These are phyloP conservation scores for Rhodocollybia butyracea DNA, from an alignment of 768 basidiomycete genomes.

Conservation along the genomic window DNA sequence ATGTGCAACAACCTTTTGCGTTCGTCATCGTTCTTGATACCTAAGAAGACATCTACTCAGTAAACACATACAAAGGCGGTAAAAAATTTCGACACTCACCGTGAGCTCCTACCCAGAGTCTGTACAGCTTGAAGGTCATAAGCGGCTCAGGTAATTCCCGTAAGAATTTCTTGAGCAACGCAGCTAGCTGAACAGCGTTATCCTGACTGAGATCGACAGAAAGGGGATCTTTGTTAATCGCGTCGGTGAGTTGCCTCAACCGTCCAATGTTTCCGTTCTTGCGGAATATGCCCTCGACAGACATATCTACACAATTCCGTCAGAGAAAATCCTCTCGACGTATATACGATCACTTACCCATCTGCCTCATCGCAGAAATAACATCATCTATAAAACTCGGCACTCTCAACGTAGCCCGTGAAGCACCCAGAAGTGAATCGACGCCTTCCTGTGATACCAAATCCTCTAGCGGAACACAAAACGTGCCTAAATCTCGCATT, in stretches of 20 bases:
- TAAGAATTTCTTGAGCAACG: constrained; percentile 94
- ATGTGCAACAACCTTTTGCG: constrained; percentile 83
- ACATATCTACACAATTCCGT: constrained; percentile 68
- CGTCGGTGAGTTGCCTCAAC: constrained; percentile 85
- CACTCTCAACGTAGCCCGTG: constrained; percentile 78
- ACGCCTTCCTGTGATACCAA: constrained; percentile 92
- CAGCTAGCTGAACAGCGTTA: constrained; percentile 96
- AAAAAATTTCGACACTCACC: constrained; percentile 30
- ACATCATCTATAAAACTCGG: constrained; percentile 99
- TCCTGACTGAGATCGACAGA: constrained; percentile 92
- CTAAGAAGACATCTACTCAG: constrained; percentile 36
- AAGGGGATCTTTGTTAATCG: constrained; percentile 90
- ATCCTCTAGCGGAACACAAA: constrained; percentile 88
- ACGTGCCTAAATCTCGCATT: constrained; percentile 61
- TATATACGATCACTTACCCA: constrained; percentile 64
- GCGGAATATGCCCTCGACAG: constrained; percentile 96
- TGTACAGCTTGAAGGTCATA: constrained; percentile 91
- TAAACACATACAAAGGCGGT: background rate
- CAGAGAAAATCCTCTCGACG: background rate
- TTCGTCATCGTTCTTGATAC: constrained; percentile 68
- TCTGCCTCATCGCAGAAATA: constrained; percentile 96
- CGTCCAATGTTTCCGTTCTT: constrained; percentile 97
- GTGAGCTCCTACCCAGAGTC: constrained; percentile 83
- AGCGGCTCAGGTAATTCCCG: constrained; percentile 95
- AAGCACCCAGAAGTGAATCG: constrained; percentile 92